Conservation (phyloP, 73 alveolate species). For the Breviolum minutum region DNA sequence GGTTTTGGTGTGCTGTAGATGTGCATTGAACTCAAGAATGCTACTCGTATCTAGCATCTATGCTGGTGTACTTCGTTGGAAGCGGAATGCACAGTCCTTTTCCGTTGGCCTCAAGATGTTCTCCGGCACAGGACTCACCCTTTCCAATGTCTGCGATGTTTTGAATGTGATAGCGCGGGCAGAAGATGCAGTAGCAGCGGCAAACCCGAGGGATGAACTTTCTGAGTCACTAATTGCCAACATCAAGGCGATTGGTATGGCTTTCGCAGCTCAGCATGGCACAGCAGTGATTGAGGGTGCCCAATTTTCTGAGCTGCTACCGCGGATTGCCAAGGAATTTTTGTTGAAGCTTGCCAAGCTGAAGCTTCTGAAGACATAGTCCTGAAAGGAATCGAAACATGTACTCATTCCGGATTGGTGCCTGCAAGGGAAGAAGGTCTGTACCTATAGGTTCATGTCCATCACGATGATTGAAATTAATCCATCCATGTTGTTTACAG, state of each 20-base stretch:
- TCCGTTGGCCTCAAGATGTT: too few relatives aligned
- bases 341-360: neutral
- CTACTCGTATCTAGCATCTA: too few relatives aligned
- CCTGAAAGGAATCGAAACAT: neutral
- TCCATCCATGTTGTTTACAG: too few relatives aligned
- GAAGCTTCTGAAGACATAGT: conserved; percentile 3
- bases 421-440: too few relatives aligned
- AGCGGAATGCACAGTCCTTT: too few relatives aligned
- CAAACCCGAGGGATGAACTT: neutral
- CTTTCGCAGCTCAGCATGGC: conserved; percentile 39
- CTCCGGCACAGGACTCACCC: neutral
- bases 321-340: conserved; percentile 16
- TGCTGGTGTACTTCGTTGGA: too few relatives aligned
- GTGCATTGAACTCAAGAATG: too few relatives aligned
- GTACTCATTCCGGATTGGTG: too few relatives aligned
- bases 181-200: neutral
- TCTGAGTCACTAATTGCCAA: neutral
- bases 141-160: conserved; percentile 8
- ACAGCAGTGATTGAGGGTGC: neutral
- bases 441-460: too few relatives aligned
- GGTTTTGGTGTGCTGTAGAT: too few relatives aligned
- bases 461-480: too few relatives aligned
- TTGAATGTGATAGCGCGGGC: neutral
- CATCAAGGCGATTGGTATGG: conserved; percentile 1
- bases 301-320: neutral